Percentiles rank a stretch among this genome's conserved stretches.
phyloP scores from a whole-genome alignment of 2,329 filamentous ascomycete genomes.

The Aureobasidium sp. region DNA sequence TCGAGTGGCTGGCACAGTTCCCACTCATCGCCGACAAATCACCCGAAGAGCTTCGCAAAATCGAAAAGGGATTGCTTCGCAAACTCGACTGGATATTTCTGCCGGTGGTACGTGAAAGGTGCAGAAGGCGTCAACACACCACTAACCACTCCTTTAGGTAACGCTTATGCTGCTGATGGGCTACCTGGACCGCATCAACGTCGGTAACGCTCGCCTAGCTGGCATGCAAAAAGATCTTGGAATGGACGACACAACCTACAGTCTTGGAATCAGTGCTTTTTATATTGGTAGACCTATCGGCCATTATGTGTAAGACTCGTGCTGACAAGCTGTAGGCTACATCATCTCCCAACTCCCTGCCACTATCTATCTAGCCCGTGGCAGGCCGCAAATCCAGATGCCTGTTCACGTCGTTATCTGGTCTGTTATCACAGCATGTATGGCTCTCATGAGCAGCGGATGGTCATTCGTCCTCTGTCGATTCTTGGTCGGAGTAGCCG shows the following conservation, averaged over 20 bases:
- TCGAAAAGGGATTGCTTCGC: neutral
- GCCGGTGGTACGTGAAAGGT: neutral
- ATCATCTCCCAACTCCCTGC: neutral
- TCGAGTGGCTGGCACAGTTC: neutral
- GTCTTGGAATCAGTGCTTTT: neutral
- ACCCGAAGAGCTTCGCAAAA: neutral
- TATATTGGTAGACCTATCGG: neutral
- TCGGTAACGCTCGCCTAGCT: slow-evolving; percentile 35
- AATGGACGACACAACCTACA: neutral
- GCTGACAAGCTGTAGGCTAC: neutral
- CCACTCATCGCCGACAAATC: neutral
- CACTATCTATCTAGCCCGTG: neutral
- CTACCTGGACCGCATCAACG: slow-evolving; percentile 34
- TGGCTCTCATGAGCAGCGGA: neutral
- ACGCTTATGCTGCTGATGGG: neutral
- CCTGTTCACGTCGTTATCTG: neutral
- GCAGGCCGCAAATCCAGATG: neutral
- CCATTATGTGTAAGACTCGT: neutral
- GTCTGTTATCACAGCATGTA: neutral
- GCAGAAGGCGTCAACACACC: neutral
- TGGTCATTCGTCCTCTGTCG: slow-evolving; percentile 25
- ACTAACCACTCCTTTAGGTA: neutral
- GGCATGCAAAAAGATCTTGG: slow-evolving; percentile 34
- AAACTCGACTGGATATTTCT: neutral
- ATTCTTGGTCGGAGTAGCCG: slow-evolving; percentile 36